Evolutionary conservation across 257 asterid genomes (phyloP), one percentile per base, ranked within the genome.

Genomic region (Fraxinus cuspidata): DNA sequence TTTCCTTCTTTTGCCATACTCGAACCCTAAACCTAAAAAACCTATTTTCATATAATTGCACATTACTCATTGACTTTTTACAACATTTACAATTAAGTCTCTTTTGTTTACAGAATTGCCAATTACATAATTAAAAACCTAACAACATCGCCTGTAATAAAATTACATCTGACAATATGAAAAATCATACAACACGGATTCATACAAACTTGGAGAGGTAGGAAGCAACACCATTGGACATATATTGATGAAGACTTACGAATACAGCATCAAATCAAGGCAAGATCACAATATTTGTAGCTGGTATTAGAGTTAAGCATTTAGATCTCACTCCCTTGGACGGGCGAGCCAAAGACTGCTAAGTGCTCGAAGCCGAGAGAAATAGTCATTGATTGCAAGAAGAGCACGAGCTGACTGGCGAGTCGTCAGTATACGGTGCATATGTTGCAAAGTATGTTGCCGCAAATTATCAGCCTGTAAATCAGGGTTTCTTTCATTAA

Each of bases 321-420:
- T 29, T 77, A 27, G 51, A 71, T 27, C n/a, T 80, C 60, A 88
- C 11, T 84, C 92, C 66, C 87, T 81, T 37, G 92, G 92, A 31
- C 92, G 90, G 5, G 92, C 90, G 0, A 88, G 89, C 92, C 92
- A 88, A 15, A 88, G 87, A 37, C 89, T 83, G 81, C 92, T 88
- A 34, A 88, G 87, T 69, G 92, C 92, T 25, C 90, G 82, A 7
- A 88, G 89, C 28, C 90, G 86, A 34, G 92, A 88, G 85, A 86
- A 84, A 82, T 86, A 88, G 81, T 86, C 92, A 28, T 79, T 79
- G 76, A 88, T 82, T 16, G 89, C 89, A 32, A 88, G 90, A 32
- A 88, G 85, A 8, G 90, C 92, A 18, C 92, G 92, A 77, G 92
- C 92, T 28, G 92, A 83, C 63, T 88, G 92, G 1, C 90, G 89